These are phyloP conservation scores for Penicillium canariense DNA, from an alignment of 495 filamentous ascomycete genomes.

Conservation along the genomic window DNA sequence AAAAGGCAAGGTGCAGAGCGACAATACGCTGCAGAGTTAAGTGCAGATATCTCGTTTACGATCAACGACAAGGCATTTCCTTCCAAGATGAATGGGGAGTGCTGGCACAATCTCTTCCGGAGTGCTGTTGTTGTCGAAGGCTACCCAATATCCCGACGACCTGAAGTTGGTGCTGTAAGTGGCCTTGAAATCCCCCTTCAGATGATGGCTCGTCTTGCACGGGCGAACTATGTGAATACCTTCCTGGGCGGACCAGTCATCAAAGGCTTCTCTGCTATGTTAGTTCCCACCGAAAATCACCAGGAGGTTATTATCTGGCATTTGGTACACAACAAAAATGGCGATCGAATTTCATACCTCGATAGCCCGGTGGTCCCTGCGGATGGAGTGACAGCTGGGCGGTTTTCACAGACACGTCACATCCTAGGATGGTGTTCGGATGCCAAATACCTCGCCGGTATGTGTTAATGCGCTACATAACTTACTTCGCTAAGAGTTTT, in stretches of 20 bases:
- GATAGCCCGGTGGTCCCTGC: neutral
- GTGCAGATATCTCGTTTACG: neutral
- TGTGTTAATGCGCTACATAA: neutral
- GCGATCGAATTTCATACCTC: slow-evolving; percentile 1
- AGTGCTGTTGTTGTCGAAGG: neutral
- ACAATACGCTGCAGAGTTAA: neutral
- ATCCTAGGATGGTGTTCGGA: neutral
- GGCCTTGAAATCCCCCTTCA: neutral
- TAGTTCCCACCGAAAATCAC: neutral
- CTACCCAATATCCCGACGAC: slow-evolving; percentile 4
- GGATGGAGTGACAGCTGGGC: neutral
- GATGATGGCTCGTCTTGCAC: neutral
- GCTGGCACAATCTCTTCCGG: neutral
- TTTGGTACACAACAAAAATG: neutral
- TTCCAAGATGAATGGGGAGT: neutral
- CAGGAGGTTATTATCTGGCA: neutral
- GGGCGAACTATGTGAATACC: neutral
- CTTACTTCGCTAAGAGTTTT: neutral
- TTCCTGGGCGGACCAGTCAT: neutral
- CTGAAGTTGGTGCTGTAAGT: neutral
- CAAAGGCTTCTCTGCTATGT: neutral
- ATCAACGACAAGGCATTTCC: neutral
- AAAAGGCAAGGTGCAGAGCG: neutral
- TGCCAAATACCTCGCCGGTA: neutral
- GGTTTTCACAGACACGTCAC: neutral